Evolutionary conservation across 2,329 filamentous ascomycete species (phyloP).

Genomic region (Paraphaeosphaeria sporulosa): DNA sequence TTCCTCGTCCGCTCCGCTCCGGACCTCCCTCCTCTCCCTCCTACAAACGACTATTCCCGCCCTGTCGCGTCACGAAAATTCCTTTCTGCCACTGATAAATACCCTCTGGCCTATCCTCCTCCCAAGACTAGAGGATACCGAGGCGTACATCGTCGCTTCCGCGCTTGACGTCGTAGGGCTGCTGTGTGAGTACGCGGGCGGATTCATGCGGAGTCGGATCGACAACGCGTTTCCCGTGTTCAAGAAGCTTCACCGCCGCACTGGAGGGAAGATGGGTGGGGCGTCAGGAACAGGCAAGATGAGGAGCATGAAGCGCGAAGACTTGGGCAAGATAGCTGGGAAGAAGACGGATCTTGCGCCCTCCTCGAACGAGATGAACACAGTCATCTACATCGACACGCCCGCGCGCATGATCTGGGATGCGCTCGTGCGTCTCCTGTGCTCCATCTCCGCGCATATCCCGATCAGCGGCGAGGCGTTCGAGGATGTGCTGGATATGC

Average conservation of each 20-base stretch:
- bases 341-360: not conserved
- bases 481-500: constrained; percentile 72
- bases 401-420: constrained; percentile 71
- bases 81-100: constrained; percentile 88
- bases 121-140: constrained; percentile 69
- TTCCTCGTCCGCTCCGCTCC: constrained; percentile 79
- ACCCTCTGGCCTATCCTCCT: constrained; percentile 86
- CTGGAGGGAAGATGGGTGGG: constrained; percentile 9
- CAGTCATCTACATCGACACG: constrained; percentile 57
- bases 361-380: constrained; percentile 3
- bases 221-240: constrained; percentile 73
- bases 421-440: constrained; percentile 66
- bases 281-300: not conserved
- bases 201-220: constrained; percentile 81
- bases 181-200: constrained; percentile 76
- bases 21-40: constrained; percentile 79
- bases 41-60: constrained; percentile 75
- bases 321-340: constrained; percentile 5
- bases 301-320: constrained; percentile 7
- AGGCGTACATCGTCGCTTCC: constrained; percentile 73
- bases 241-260: constrained; percentile 39
- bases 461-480: constrained; percentile 72
- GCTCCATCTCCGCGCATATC: constrained; percentile 68
- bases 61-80: constrained; percentile 78
- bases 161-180: constrained; percentile 73